Percentiles rank a stretch among this genome's conserved stretches.
Conservation (phyloP, 1,139 yeast species). For the Hemisphaericaspora xylanilytica region DNA sequence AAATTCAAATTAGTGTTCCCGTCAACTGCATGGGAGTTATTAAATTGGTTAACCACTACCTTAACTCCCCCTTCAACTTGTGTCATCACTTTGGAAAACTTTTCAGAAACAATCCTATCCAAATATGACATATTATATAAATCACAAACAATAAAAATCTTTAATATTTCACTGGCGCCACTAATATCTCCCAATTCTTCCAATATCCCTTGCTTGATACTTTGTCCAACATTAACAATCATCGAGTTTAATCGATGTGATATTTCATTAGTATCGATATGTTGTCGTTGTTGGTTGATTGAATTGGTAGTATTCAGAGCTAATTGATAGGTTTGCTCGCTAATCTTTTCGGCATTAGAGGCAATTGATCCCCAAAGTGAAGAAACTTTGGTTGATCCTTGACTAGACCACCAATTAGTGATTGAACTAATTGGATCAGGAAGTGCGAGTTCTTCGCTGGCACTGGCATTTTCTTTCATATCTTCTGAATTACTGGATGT, state of each 20-base stretch:
- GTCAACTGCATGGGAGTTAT: conserved; percentile 38
- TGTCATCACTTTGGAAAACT: conserved; percentile 78
- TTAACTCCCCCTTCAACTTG: conserved; percentile 91
- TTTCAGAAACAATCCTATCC: conserved; percentile 60
- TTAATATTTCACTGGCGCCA: conserved; percentile 44
- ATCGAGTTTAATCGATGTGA: conserved; percentile 36
- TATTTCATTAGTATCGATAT: conserved; percentile 30
- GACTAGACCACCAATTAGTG: conserved; percentile 77
- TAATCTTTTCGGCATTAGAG: conserved; percentile 40
- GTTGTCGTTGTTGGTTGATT: conserved; percentile 40
- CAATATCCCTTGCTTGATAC: conserved; percentile 59
- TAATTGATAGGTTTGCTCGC: conserved; percentile 44
- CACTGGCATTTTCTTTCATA: conserved; percentile 8
- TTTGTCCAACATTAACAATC: conserved; percentile 39
- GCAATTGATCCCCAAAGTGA: conserved; percentile 63
- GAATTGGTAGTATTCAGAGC: conserved; percentile 46
- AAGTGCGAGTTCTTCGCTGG: conserved; percentile 27
- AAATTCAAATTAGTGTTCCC: conserved; percentile 53
- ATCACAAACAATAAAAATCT: conserved; percentile 67
- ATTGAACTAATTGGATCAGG: conserved; percentile 66
- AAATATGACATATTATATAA: conserved; percentile 67
- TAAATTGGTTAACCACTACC: conserved; percentile 52
- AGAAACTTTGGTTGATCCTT: conserved; percentile 74
- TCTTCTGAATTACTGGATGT: conserved; percentile 11
- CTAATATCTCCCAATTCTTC: conserved; percentile 51